Base-by-base conservation (phyloP, 257 asterid genomes). In the Capsicum rhomboideum region DNA sequence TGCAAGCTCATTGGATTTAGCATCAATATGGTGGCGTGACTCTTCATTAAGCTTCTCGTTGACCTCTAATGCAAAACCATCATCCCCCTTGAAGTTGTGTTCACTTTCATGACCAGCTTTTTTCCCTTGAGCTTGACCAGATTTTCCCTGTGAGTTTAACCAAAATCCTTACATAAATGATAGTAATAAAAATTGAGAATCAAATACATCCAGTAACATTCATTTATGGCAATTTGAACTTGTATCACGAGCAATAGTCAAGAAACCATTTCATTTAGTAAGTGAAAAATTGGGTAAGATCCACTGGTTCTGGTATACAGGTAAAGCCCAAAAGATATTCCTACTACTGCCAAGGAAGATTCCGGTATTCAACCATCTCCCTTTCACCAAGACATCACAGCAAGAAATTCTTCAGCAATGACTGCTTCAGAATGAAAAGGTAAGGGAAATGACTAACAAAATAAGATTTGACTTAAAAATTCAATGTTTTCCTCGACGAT, bases 91-190 rank as follows among this genome's bases (percentile, higher is more conserved):
- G 29, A 84, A 53, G 75, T 82, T 78, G 75, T 84, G 31, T 78
- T 90, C 94, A 83, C 89, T 90, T 68, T 90, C 98, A 80, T 84
- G 91, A 84, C 91, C 90, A 82, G 82, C 88, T 85, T 90, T 93
- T 89, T 88, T 93, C 11, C 61, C 84, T 82, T 94, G 91, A 50
- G 84, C 67, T 69, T 91, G 95, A 77, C 89, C 86, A 84, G 88
- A 83, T 85, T 93, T 92, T 59, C 84, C 89, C 98, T 91, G 89
- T 26, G 64, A 68, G 37, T 42, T 82, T 44, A 69, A n/a, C 34
- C 58, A 46, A 46, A 21, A 44, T 46, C 80, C 58, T 40, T n/a
- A 71, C 31, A 71, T 21, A 20, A 52, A 74, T 7, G 40, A 46
- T 44, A 44, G 31, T 42, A 40, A 10, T 71, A 40, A 40, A 66